Conservation (phyloP, 352 stramenopile species). For the Phytophthora syringae region DNA sequence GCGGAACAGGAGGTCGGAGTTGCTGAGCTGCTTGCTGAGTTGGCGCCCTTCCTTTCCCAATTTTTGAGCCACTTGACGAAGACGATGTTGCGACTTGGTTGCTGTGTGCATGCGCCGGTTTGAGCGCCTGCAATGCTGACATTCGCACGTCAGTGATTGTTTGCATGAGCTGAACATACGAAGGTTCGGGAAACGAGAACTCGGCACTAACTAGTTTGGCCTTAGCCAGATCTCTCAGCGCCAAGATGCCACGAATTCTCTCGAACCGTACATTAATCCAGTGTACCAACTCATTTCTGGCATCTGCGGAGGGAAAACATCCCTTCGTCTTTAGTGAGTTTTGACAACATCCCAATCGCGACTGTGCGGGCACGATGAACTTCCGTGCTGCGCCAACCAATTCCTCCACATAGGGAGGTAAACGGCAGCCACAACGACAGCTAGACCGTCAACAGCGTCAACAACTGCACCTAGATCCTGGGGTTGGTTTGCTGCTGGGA, state of each 20-base stretch:
- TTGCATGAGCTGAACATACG: slow-evolving; percentile 5
- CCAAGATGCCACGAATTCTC: neutral
- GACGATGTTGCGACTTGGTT: neutral
- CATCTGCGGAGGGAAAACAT: neutral
- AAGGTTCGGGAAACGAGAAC: slow-evolving; percentile 15
- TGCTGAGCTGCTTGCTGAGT: neutral
- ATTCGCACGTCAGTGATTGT: slow-evolving; percentile 6
- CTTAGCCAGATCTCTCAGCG: neutral
- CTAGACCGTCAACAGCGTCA: slow-evolving; percentile 17
- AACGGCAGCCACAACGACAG: neutral
- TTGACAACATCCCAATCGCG: too few relatives aligned
- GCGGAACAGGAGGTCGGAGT: neutral
- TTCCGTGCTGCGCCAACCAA: slow-evolving; percentile 2
- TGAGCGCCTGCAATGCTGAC: neutral
- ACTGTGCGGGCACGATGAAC: slow-evolving; percentile 10
- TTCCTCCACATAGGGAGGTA: neutral
- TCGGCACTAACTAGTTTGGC: neutral
- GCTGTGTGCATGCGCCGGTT: neutral
- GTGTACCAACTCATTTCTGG: slow-evolving; percentile 1
- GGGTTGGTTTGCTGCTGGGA: neutral
- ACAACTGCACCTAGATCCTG: slow-evolving; percentile 1
- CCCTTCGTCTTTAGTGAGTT: neutral
- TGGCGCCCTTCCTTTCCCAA: neutral
- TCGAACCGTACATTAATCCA: slow-evolving; percentile 18
- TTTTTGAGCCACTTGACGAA: neutral